Evolutionary conservation across 768 basidiomycete genomes (phyloP), one percentile per base, ranked within the genome.

Genomic region (Tricholoma bakamatsutake): DNA sequence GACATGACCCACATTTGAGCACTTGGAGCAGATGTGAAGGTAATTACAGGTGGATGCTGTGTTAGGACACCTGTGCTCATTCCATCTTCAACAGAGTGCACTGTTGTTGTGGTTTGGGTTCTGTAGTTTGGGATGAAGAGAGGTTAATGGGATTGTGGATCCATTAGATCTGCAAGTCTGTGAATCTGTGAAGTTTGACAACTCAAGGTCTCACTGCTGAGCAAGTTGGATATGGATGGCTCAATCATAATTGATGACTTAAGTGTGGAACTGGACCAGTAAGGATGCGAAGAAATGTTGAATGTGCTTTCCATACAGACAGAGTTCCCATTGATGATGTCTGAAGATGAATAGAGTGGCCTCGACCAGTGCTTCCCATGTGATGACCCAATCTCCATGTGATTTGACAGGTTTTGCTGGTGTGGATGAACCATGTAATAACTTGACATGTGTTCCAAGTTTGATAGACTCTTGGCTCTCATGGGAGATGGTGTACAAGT

Each of bases 241-340:
- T 37, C 51, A 52, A 34, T 76, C 72, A 52, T 61, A 71, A 4
- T 64, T 11, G 56, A 73, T 64, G 57, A 73, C 49, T 5, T 55
- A 34, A 10, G 4, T 4, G 33, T 66, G 37, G 11, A 13, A n/a
- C 13, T 39, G 12, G 15, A 3, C 21, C 3, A 3, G 21, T 24
- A 24, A 24, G 21, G 21, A 24, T 1, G 21, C 3, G 21, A 24
- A 24, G 21, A 24, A 24, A 24, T 24, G 21, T 24, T 24, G 21
- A 3, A 24, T 24, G 21, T 24, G 21, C 3, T 24, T 24, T 1
- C 21, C 21, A 24, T 24, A 24, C 3, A 24, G 3, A 3, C 1
- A 3, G 3, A 71, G 55, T 52, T 73, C 66, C 0, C 27, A 3
- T 0, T 5, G 15, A 13, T 63, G 40, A 31, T 68, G 63, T 3